Conservation (phyloP, 2,329 filamentous ascomycete genomes). For the Colletotrichum sp. region DNA sequence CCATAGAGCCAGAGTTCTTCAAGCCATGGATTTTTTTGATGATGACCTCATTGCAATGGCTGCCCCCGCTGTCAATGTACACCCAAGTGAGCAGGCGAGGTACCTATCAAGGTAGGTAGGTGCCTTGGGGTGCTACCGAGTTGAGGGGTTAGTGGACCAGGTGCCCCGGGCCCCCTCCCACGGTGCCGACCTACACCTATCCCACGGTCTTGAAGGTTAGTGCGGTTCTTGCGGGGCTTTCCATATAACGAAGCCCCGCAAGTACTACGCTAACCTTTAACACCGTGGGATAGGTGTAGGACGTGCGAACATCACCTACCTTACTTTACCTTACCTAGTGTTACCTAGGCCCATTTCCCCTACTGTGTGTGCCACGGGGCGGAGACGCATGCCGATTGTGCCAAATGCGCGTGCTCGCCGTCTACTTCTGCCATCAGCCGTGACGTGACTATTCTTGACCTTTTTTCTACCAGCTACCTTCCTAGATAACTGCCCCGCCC, state of each 20-base stretch:
- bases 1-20: background rate
- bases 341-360: background rate
- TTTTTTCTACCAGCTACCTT: background rate
- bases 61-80: background rate
- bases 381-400: background rate
- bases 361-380: background rate
- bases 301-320: no score
- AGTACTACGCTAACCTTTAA: no score
- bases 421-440: background rate
- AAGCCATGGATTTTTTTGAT: background rate
- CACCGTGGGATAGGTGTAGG: no score
- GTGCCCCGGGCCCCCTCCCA: background rate
- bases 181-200: no score
- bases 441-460: background rate
- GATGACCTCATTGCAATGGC: background rate
- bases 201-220: no score
- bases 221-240: no score
- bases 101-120: background rate
- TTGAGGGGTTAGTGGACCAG: background rate
- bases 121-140: background rate
- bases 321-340: no score
- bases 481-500: background rate
- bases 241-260: no score
- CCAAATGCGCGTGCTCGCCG: background rate
- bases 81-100: background rate